Evolutionary conservation across 495 filamentous ascomycete genomes (phyloP).

Genomic region (Cudoniella acicularis): DNA sequence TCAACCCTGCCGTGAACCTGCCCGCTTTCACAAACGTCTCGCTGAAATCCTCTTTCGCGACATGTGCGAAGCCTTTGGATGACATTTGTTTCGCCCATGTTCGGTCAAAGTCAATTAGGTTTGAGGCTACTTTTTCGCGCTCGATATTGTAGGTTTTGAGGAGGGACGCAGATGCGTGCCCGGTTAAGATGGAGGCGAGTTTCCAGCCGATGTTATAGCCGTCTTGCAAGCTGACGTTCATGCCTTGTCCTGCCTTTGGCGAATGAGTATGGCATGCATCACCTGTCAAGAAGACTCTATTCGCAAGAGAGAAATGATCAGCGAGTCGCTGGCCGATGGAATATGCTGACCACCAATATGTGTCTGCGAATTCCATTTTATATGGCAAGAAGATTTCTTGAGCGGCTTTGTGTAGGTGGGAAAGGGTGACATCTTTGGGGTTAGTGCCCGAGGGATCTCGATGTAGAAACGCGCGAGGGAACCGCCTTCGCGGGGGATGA

Average conservation of each 20-base stretch:
- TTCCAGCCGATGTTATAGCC: conserved; percentile 49
- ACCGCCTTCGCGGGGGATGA: conserved; percentile 43
- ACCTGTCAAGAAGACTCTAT: conserved; percentile 41
- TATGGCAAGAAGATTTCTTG: conserved; percentile 43
- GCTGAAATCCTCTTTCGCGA: conserved; percentile 19
- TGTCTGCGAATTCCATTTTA: conserved; percentile 34
- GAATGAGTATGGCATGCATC: conserved; percentile 45
- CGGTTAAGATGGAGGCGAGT: conserved; percentile 35
- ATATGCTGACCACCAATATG: conserved; percentile 34
- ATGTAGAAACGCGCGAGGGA: conserved; percentile 58
- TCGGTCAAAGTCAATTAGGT: conserved; percentile 71
- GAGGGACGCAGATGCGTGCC: conserved; percentile 17
- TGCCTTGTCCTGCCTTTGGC: conserved; percentile 42
- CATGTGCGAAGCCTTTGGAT: conserved; percentile 18
- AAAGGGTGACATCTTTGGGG: conserved; percentile 34
- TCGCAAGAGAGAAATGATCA: conserved; percentile 17
- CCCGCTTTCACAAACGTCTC: conserved; percentile 58
- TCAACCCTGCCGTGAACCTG: conserved; percentile 62
- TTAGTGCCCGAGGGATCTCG: conserved; percentile 40
- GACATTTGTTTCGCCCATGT: conserved; percentile 63
- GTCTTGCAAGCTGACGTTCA: conserved; percentile 46
- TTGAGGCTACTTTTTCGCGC: conserved; percentile 56
- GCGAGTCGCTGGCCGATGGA: conserved; percentile 37
- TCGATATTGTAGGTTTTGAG: conserved; percentile 35
- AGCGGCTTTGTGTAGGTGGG: conserved; percentile 40